phyloP scores from a whole-genome alignment of 1,139 yeast species.

The Fermentozyma sake region DNA sequence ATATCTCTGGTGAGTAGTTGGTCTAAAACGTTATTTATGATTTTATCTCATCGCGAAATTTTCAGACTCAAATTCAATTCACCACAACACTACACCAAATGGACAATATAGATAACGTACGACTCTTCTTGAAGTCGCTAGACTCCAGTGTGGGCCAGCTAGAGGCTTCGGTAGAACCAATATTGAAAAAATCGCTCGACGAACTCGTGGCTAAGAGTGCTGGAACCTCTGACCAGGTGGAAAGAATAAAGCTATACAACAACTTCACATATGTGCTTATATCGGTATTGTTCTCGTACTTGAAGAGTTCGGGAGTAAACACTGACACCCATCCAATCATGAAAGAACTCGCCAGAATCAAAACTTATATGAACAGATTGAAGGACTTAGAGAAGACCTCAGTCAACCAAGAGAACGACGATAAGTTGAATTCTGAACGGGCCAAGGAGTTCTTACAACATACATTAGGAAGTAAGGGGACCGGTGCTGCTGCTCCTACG shows the following conservation, averaged over 20 bases:
- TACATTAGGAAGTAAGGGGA: slow-evolving; percentile 36
- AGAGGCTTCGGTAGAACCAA: slow-evolving; percentile 26
- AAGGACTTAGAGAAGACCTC: slow-evolving; percentile 35
- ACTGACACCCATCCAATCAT: slow-evolving; percentile 58
- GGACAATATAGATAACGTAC: slow-evolving; percentile 40
- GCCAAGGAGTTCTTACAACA: slow-evolving; percentile 43
- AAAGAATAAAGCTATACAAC: slow-evolving; percentile 32
- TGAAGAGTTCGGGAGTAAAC: slow-evolving; percentile 58
- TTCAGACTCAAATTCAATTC: no score
- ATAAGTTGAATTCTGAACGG: slow-evolving; percentile 25
- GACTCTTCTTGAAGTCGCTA: slow-evolving; percentile 24
- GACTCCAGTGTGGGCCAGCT: slow-evolving; percentile 30
- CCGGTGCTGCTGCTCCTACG: slow-evolving; percentile 25
- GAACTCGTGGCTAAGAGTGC: slow-evolving; percentile 22
- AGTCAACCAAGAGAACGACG: slow-evolving; percentile 11
- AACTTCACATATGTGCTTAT: slow-evolving; percentile 43
- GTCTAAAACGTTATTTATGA: no score
- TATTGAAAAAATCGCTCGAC: slow-evolving; percentile 31
- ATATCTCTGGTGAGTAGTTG: no score
- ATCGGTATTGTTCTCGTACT: slow-evolving; percentile 49
- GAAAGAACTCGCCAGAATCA: slow-evolving; percentile 68
- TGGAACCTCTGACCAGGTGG: slow-evolving; percentile 28
- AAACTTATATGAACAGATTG: slow-evolving; percentile 60
- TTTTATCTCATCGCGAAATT: slow-evolving; percentile 9
- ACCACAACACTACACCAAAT: slow-evolving; percentile 15